Evolutionary conservation across 202 grass and related monocot genomes (phyloP).

Genomic region (Musa balbisiana): DNA sequence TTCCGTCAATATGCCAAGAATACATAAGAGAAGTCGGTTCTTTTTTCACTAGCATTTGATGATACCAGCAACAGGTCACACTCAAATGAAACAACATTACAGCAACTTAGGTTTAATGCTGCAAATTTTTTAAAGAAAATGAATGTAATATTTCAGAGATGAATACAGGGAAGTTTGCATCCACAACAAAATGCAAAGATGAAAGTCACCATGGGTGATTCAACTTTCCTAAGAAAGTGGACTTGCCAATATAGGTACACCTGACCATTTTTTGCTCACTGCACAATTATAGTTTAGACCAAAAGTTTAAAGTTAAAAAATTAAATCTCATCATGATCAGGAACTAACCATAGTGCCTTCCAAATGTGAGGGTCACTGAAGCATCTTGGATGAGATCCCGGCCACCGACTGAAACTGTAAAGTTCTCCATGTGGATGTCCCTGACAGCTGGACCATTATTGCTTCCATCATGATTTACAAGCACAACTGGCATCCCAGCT

Average conservation of each 20-base stretch:
- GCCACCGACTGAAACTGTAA: slow-evolving; percentile 81
- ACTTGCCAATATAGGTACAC: too few species aligned
- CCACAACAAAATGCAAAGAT: background rate
- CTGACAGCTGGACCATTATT: slow-evolving; percentile 55
- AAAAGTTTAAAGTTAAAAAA: background rate
- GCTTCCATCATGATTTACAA: slow-evolving; percentile 56
- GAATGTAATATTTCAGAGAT: too few species aligned
- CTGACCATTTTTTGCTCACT: too few species aligned
- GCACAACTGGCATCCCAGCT: slow-evolving; percentile 84
- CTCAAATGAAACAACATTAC: too few species aligned
- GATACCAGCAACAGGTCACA: too few species aligned
- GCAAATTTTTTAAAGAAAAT: too few species aligned
- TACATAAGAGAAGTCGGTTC: too few species aligned
- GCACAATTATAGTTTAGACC: too few species aligned
- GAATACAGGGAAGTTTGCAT: background rate
- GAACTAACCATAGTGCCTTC: slow-evolving; percentile 90
- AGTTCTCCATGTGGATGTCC: slow-evolving; percentile 99
- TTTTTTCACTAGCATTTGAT: too few species aligned
- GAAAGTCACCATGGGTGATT: background rate
- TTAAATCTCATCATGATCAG: background rate
- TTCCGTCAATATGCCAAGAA: too few species aligned
- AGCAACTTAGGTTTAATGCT: too few species aligned
- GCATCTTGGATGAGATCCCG: slow-evolving; percentile 87
- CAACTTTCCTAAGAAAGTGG: too few species aligned
- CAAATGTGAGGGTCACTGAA: slow-evolving; percentile 68